These are phyloP conservation scores for Rhodomyrtus tomentosa DNA, from an alignment of 345 rosid genomes.

Conservation along the genomic window DNA sequence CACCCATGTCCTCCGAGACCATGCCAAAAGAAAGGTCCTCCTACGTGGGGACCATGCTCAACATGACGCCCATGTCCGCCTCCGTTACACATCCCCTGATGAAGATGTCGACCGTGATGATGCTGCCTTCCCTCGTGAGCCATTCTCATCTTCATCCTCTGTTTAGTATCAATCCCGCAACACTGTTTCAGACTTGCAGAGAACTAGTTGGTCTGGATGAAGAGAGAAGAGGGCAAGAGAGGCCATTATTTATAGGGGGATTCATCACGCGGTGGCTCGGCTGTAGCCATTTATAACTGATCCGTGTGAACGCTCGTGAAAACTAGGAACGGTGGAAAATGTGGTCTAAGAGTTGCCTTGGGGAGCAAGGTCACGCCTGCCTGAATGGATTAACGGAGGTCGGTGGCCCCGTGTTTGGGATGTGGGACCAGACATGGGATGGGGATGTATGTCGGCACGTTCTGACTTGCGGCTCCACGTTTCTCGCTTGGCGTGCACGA, in stretches of 20 bases:
- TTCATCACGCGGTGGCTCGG: neutral
- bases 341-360: neutral
- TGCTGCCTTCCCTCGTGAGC: neutral
- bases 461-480: neutral
- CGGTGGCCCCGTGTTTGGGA: neutral
- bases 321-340: neutral
- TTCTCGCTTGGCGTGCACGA: neutral
- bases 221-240: neutral
- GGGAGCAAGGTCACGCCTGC: neutral
- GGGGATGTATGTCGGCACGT: neutral
- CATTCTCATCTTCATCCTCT: neutral
- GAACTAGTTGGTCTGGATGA: neutral
- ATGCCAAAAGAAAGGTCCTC: neutral
- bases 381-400: neutral
- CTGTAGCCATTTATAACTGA: neutral
- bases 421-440: neutral
- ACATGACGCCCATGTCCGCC: neutral
- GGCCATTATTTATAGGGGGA: neutral
- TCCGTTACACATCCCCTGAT: neutral
- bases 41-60: neutral
- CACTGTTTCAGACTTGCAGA: neutral
- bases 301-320: neutral
- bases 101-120: neutral
- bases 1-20: neutral
- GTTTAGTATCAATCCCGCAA: neutral